Evolutionary conservation across 2,329 filamentous ascomycete species (phyloP), one percentile per base, ranked within the genome.

Genomic region (Corinectria fuckeliana): DNA sequence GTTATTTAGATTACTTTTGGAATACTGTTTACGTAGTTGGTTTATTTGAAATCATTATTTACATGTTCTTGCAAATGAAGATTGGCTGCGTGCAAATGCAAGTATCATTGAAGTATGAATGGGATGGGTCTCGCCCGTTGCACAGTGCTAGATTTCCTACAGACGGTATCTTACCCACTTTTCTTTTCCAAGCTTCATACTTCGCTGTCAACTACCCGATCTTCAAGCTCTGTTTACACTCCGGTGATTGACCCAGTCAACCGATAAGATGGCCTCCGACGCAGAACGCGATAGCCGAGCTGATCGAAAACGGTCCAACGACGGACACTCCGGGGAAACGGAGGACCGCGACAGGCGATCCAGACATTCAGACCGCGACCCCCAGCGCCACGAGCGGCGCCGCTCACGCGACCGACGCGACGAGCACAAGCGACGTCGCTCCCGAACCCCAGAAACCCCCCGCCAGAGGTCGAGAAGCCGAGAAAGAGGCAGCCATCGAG

Each of bases 371-470:
- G 65, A 66, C 49, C 68, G 68, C 25, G 68, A 69, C 34, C 63
- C 60, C 13, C 61, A 66, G 47, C 66, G 63, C 50, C 66, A 62
- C 58, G 67, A 72, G 44, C 70, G 75, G 41, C 67, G 63, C 9
- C 62, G 67, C 57, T 72, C 69, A 41, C 71, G 70, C 63, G 70
- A 74, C 49, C 52, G 62, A 53, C 66, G 64, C 34, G 71, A 75
- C 20, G 56, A 62, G 50, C 67, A 63, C 23, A 70, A 74, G 9
- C 67, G 72, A 49, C 67, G 72, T 54, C 70, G 75, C 8, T 76
- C 75, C 5, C 63, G 70, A 21, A 74, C 71, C 3, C 75, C 73
- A 28, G 72, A 74, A 23, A 61, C 64, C 9, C 65, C 69, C 21
- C 57, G 68, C 48, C 63, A 58, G 48, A 68, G 68, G 58, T 64